Conservation (phyloP, 345 rosid genomes). For the Iberis pinnata region DNA sequence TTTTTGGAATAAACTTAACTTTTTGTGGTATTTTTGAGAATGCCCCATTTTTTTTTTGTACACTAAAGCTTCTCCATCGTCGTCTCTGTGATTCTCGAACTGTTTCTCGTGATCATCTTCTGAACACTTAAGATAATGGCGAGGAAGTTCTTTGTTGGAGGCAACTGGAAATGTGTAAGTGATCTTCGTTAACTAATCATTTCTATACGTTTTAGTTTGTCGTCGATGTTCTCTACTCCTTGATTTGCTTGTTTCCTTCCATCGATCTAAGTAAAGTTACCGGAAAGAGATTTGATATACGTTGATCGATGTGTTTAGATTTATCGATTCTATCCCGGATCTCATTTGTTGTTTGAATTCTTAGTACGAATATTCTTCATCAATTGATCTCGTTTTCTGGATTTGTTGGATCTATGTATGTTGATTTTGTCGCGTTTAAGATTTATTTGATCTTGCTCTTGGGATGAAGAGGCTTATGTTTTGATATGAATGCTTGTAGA, state of each 20-base stretch:
- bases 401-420: not conserved
- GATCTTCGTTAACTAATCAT: not conserved
- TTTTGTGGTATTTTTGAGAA: too few species aligned
- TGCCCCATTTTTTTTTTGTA: too few species aligned
- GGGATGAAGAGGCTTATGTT: not conserved
- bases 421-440: not conserved
- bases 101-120: slow-evolving; percentile 26
- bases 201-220: not conserved
- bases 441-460: too few species aligned
- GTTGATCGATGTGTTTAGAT: not conserved
- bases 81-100: slow-evolving; percentile 5
- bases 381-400: not conserved
- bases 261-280: slow-evolving; percentile 9
- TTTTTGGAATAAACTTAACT: too few species aligned
- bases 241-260: slow-evolving; percentile 15
- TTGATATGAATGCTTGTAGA: slow-evolving; percentile 35
- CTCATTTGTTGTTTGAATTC: not conserved
- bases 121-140: slow-evolving; percentile 35
- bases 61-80: slow-evolving; percentile 9
- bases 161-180: slow-evolving; percentile 90
- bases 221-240: not conserved
- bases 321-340: slow-evolving; percentile 4
- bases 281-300: not conserved
- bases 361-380: not conserved
- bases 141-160: slow-evolving; percentile 72